phyloP scores from a whole-genome alignment of 148 eudicot genomes.

The Pharnaceum exiguum region DNA sequence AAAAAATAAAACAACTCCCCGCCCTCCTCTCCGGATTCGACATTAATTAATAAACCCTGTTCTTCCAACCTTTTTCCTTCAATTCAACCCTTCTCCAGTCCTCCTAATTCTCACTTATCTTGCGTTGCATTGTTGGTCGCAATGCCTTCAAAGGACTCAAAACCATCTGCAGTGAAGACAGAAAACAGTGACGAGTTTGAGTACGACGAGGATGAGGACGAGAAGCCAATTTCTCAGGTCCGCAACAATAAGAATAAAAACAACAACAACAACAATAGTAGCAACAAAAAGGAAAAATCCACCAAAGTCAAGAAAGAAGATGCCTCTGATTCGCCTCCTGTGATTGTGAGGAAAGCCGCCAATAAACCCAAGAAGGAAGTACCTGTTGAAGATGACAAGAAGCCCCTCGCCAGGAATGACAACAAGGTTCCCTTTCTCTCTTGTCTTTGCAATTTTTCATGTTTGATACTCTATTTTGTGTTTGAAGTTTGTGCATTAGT shows the following conservation, averaged over 20 bases:
- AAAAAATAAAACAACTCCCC: too few species aligned
- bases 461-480: background rate
- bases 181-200: slow-evolving; percentile 33
- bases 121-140: background rate
- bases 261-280: slow-evolving; percentile 2
- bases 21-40: too few species aligned
- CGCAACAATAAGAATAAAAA: slow-evolving; percentile 20
- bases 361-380: slow-evolving; percentile 18
- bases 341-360: slow-evolving; percentile 10
- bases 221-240: slow-evolving; percentile 19
- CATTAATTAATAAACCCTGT: too few species aligned
- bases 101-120: background rate
- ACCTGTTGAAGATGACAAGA: slow-evolving; percentile 14
- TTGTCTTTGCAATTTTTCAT: background rate
- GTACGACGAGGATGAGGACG: slow-evolving; percentile 40
- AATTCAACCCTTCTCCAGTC: background rate
- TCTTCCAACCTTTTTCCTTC: slow-evolving; percentile 9
- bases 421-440: slow-evolving; percentile 28
- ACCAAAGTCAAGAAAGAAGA: slow-evolving; percentile 29
- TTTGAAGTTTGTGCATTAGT: background rate
- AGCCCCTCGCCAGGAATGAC: slow-evolving; percentile 17
- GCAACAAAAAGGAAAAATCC: slow-evolving; percentile 10
- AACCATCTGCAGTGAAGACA: too few species aligned
- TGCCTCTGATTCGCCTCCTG: slow-evolving; percentile 10
- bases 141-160: slow-evolving; percentile 46